A percentile compares a stretch with the other conserved stretches of the same genome.
Evolutionary conservation across 495 filamentous ascomycete genomes (phyloP).

Genomic region (Penicillium canariense): DNA sequence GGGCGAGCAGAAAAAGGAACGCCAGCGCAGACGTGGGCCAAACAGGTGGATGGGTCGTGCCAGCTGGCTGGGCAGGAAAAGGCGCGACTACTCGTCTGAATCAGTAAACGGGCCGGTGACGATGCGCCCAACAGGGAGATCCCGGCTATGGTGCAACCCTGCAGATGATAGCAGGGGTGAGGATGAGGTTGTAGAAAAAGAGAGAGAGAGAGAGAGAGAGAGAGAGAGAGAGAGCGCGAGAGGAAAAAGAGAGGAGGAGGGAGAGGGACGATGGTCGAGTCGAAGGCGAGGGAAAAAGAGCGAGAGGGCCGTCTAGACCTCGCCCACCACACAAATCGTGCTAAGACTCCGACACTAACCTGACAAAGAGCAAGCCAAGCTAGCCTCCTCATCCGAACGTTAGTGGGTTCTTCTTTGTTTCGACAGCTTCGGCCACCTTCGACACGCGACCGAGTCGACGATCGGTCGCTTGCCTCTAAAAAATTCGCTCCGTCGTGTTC

Average conservation of each 20-base stretch:
- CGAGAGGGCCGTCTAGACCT: background rate
- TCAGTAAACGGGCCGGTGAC: constrained; percentile 28
- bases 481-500: constrained; percentile 20
- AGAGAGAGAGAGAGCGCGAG: background rate
- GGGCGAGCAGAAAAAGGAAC: background rate
- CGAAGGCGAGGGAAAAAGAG: background rate
- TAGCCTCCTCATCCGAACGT: background rate
- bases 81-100: constrained; percentile 10
- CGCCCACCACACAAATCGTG: background rate
- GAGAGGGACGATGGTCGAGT: background rate
- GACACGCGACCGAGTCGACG: constrained; percentile 1
- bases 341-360: background rate
- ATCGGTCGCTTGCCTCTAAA: constrained; percentile 3
- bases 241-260: background rate
- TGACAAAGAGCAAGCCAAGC: background rate
- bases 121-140: constrained; percentile 24
- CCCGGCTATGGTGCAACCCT: constrained; percentile 11
- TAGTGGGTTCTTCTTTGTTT: background rate
- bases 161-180: background rate
- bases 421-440: no score
- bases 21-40: constrained; percentile 21
- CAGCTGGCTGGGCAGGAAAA: constrained; percentile 29
- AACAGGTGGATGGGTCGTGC: constrained; percentile 8
- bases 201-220: background rate
- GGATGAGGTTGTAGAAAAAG: background rate